Evolutionary conservation across 768 basidiomycete genomes (phyloP).

Genomic region (Pluteus cervinus): DNA sequence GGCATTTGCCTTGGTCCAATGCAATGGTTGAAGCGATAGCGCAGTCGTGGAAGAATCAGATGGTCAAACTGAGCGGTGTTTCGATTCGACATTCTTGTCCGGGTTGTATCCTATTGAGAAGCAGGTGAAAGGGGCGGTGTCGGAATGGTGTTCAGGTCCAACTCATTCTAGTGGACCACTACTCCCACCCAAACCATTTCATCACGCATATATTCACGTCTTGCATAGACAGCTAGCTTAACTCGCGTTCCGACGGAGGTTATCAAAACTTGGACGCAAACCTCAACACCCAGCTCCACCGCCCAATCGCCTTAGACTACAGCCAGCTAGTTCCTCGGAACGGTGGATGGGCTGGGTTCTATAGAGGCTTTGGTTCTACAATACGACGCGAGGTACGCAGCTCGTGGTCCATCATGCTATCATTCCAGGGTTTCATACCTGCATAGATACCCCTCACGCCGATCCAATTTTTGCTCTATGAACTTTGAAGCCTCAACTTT

Average conservation of each 20-base stretch:
- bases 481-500: constrained; percentile 71
- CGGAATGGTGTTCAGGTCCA: no score
- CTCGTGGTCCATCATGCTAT: constrained; percentile 19
- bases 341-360: constrained; percentile 76
- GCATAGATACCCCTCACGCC: constrained; percentile 91
- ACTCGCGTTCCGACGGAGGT: constrained; percentile 95
- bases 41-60: no score
- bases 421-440: constrained; percentile 20
- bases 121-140: no score
- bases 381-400: constrained; percentile 43
- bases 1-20: no score
- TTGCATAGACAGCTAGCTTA: constrained; percentile 86
- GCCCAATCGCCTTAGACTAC: constrained; percentile 56
- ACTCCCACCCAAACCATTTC: no score
- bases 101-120: no score
- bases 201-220: no score
- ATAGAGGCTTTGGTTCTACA: constrained; percentile 83
- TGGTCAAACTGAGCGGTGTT: no score
- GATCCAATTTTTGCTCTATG: constrained; percentile 94
- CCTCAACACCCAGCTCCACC: constrained; percentile 59
- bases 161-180: no score
- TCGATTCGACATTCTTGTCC: no score
- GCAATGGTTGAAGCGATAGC: no score
- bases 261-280: constrained; percentile 90
- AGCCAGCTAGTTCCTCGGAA: constrained; percentile 46